phyloP scores from a whole-genome alignment of 2,329 filamentous ascomycete genomes.

The Sclerotinia borealis region DNA sequence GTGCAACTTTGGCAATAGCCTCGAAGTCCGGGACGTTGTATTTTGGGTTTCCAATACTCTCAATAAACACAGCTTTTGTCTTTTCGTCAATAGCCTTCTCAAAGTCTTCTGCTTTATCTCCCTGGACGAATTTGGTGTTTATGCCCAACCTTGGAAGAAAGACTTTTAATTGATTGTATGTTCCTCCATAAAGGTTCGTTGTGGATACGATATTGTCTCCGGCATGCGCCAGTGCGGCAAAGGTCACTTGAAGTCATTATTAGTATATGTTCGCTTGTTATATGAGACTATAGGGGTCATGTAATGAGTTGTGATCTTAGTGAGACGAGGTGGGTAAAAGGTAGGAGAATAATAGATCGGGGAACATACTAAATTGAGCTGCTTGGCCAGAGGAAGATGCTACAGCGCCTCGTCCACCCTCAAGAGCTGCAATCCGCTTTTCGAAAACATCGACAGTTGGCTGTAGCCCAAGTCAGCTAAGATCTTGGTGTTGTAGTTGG shows the following conservation, averaged over 20 bases:
- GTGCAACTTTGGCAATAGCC: conserved; percentile 77
- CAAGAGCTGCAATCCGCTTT: conserved; percentile 90
- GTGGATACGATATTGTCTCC: conserved; percentile 94
- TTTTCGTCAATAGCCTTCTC: conserved; percentile 79
- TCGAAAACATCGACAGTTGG: conserved; percentile 94
- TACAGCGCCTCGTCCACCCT: conserved; percentile 81
- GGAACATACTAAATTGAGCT: conserved; percentile 64
- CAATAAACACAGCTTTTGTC: conserved; percentile 87
- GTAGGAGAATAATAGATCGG: background rate
- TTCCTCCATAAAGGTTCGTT: conserved; percentile 86
- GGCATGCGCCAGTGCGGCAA: conserved; percentile 71
- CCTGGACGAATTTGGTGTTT: conserved; percentile 76
- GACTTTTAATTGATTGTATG: conserved; percentile 96
- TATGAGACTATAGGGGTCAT: background rate
- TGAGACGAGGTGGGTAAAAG: background rate
- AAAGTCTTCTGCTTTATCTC: conserved; percentile 73
- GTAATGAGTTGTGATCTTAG: background rate
- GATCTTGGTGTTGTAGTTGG: conserved; percentile 2
- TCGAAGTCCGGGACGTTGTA: conserved; percentile 95
- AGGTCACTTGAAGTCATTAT: conserved; percentile 40
- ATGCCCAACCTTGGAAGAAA: conserved; percentile 78
- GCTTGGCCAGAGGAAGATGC: conserved; percentile 81
- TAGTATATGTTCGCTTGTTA: background rate
- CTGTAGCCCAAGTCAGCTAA: conserved; percentile 36
- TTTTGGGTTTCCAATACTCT: conserved; percentile 82